Percentiles rank a stretch among this genome's conserved stretches.
phyloP scores from a whole-genome alignment of 1,139 yeast species.

The Eremothecium sinecaudum region DNA sequence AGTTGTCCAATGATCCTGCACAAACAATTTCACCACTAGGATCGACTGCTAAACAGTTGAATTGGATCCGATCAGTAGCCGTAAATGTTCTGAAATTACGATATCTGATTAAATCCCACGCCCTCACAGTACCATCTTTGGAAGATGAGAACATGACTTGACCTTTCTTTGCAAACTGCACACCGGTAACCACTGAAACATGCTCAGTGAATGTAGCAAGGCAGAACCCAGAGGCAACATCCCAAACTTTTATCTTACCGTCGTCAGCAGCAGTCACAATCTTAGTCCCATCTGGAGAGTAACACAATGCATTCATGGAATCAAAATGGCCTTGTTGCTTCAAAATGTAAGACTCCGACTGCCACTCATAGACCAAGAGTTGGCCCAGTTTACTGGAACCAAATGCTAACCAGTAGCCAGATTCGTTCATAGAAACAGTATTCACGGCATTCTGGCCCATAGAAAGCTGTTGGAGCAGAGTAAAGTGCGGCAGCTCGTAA shows the following conservation, averaged over 20 bases:
- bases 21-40: conserved; percentile 96
- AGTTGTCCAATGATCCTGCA: conserved; percentile 88
- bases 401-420: conserved; percentile 97
- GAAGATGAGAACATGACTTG: conserved; percentile 87
- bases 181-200: conserved; percentile 77
- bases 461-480: conserved; percentile 71
- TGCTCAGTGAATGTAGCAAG: conserved; percentile 88
- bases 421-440: conserved; percentile 63
- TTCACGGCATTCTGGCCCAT: conserved; percentile 90
- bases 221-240: conserved; percentile 85
- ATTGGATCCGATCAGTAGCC: conserved; percentile 80
- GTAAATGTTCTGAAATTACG: conserved; percentile 93
- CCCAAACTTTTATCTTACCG: conserved; percentile 96
- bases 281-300: conserved; percentile 92
- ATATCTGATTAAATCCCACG: conserved; percentile 90
- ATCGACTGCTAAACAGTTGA: conserved; percentile 84
- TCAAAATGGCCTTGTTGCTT: conserved; percentile 98
- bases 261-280: conserved; percentile 93
- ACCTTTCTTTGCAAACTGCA: conserved; percentile 77
- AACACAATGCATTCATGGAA: conserved; percentile 69
- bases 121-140: conserved; percentile 92
- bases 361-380: conserved; percentile 95
- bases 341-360: conserved; percentile 86
- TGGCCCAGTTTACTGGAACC: conserved; percentile 93
- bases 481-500: conserved; percentile 77